Conservation (phyloP, 345 rosid species). For the Gossypioides kirkii region DNA sequence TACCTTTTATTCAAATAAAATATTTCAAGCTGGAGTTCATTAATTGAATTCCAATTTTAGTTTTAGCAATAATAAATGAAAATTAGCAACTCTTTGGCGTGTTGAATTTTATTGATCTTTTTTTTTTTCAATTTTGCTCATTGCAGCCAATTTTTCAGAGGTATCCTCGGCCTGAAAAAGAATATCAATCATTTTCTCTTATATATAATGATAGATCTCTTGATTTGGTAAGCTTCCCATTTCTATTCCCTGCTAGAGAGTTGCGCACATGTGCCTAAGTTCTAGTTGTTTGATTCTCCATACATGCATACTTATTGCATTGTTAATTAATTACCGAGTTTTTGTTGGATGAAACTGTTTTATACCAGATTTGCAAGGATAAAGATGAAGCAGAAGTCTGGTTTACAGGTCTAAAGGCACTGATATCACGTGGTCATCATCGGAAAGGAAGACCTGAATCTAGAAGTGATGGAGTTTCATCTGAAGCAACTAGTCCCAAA, state of each 20-base stretch:
- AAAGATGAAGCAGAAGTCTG: slow-evolving; percentile 85
- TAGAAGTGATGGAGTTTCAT: slow-evolving; percentile 64
- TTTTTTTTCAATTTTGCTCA: slow-evolving; percentile 6
- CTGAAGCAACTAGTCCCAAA: slow-evolving; percentile 73
- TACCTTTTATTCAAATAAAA: slow-evolving; percentile 4
- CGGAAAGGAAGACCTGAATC: slow-evolving; percentile 55
- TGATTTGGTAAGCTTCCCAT: slow-evolving; percentile 54
- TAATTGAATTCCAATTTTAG: not conserved
- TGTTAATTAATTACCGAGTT: not conserved
- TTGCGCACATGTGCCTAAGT: not conserved
- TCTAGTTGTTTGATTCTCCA: not conserved
- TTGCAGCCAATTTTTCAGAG: slow-evolving; percentile 77
- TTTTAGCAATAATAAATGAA: not conserved
- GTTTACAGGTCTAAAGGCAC: slow-evolving; percentile 73
- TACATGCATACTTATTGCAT: not conserved
- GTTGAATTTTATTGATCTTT: not conserved
- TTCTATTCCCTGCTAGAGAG: not conserved
- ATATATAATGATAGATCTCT: slow-evolving; percentile 62
- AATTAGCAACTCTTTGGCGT: not conserved
- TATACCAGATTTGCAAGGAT: slow-evolving; percentile 65
- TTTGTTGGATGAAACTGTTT: not conserved
- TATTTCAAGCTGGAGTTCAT: not conserved
- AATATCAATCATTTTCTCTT: slow-evolving; percentile 81
- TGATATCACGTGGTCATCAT: slow-evolving; percentile 51
- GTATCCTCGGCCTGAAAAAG: slow-evolving; percentile 80